Evolutionary conservation across 2,329 filamentous ascomycete genomes (phyloP), one percentile per base, ranked within the genome.

Genomic region (Sporothrix globosa): DNA sequence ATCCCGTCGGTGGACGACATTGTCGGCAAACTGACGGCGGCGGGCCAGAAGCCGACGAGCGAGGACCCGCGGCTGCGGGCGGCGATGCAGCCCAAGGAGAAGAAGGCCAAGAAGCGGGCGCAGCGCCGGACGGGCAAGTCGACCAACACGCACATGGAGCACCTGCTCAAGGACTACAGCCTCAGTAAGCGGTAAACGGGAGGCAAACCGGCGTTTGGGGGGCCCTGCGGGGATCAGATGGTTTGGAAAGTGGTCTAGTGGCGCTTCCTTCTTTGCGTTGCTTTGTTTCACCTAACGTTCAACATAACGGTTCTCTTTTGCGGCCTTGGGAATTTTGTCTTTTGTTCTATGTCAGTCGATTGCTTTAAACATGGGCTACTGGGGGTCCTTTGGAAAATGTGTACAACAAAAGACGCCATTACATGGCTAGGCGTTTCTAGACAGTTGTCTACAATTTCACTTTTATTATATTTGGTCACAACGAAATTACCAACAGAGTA

Each of bases 61-160:
- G 92, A 93, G 74, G 91, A 93, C 75, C 92, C 92, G 71, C 80
- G 86, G 68, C 79, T 87, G 69, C 88, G 88, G 76, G 81, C 83
- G 70, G 81, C 82, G 52, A 82, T 85, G 27, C 87, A 87, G 75
- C 77, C 85, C 72, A 88, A 86, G 78, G 81, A 89, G 75, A 91
- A 92, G 82, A 90, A 91, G 82, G 89, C 90, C 80, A 91, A 92
- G 81, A 92, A 92, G 78, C 84, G 88, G 58, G 82, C 83, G 34
- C 80, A 82, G 75, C 87, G 92, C 74, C 86, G 89, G 72, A 88
- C 88, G 54, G 92, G 91, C 74, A 96, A 94, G 85, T 89, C 91
- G 70, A 96, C 92, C 34, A 97, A 97, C 78, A 89, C 88, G 39
- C 93, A 97, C 79, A 96, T 97, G 93, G 85, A 86, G 75, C 88